These are phyloP conservation scores for Staphylotrichum longicolle DNA, from an alignment of 495 filamentous ascomycete genomes.

Conservation along the genomic window DNA sequence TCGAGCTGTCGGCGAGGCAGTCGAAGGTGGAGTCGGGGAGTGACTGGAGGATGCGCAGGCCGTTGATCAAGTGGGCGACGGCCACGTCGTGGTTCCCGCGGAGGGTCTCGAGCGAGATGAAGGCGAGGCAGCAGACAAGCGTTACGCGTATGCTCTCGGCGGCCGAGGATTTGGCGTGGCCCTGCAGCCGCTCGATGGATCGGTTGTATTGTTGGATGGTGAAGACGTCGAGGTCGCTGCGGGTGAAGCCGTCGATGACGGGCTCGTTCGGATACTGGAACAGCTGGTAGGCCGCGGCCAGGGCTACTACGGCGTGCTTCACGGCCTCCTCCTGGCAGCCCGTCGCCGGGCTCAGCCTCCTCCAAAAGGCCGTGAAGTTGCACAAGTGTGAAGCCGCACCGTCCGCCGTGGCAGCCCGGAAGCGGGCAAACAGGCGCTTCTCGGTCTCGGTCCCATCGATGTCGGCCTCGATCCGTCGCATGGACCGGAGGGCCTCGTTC, in stretches of 20 bases:
- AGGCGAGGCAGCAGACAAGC: conserved; percentile 41
- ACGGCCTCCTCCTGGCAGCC: conserved; percentile 39
- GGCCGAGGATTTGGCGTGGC: conserved; percentile 30
- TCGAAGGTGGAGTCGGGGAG: conserved; percentile 28
- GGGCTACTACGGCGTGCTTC: conserved; percentile 41
- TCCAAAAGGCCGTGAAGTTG: conserved; percentile 38
- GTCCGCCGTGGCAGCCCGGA: conserved; percentile 24
- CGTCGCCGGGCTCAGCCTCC: conserved; percentile 33
- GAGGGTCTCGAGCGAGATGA: conserved; percentile 42
- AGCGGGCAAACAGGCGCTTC: conserved; percentile 36
- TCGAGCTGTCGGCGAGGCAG: conserved; percentile 19
- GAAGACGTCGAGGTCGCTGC: conserved; percentile 37
- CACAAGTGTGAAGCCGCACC: conserved; percentile 21
- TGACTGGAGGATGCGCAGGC: conserved; percentile 38
- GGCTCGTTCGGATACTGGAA: conserved; percentile 20
- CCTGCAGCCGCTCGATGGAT: conserved; percentile 36
- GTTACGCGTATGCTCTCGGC: conserved; percentile 35
- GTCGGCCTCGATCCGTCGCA: conserved; percentile 39
- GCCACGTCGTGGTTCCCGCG: conserved; percentile 35
- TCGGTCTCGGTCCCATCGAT: conserved; percentile 39
- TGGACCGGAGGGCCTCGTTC: conserved; percentile 34
- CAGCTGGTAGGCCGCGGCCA: conserved; percentile 37
- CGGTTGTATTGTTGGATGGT: conserved; percentile 44
- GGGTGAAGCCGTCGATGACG: conserved; percentile 22
- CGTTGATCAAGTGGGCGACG: conserved; percentile 40